phyloP scores from a whole-genome alignment of 2,329 filamentous ascomycete species.

The Neofusicoccum umdonicola region DNA sequence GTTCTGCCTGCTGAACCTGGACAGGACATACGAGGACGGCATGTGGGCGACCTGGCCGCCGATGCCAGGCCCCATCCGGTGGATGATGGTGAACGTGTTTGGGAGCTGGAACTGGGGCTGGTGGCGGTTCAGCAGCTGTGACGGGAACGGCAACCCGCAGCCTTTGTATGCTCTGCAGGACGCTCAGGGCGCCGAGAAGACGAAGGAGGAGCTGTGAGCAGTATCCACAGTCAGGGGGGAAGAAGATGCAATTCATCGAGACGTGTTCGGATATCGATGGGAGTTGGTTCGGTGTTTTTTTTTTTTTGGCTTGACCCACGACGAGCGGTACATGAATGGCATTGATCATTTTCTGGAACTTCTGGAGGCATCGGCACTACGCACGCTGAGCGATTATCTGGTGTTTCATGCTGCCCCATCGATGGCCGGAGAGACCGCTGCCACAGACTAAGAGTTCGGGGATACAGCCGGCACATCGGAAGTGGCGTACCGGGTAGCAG shows the following conservation, averaged over 20 bases:
- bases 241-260: background rate
- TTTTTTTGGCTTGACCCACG: background rate
- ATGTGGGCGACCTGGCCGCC: slow-evolving; percentile 64
- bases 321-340: background rate
- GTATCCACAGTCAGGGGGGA: background rate
- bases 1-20: slow-evolving; percentile 64
- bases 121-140: slow-evolving; percentile 67
- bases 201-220: background rate
- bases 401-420: slow-evolving; percentile 10
- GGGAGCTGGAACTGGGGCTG: slow-evolving; percentile 56
- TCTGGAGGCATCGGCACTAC: background rate
- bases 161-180: slow-evolving; percentile 49
- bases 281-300: slow-evolving; percentile 17
- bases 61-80: slow-evolving; percentile 60
- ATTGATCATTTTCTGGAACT: slow-evolving; percentile 12
- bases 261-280: slow-evolving; percentile 5
- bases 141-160: slow-evolving; percentile 52
- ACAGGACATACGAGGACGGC: slow-evolving; percentile 58
- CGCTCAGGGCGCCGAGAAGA: background rate
- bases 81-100: slow-evolving; percentile 59
- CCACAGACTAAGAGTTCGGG: background rate
- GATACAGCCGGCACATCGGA: background rate
- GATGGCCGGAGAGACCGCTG: background rate
- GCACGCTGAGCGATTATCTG: slow-evolving; percentile 4
- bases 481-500: background rate